Evolutionary conservation across 345 rosid genomes (phyloP).

Genomic region (Hibiscus tridactylites): DNA sequence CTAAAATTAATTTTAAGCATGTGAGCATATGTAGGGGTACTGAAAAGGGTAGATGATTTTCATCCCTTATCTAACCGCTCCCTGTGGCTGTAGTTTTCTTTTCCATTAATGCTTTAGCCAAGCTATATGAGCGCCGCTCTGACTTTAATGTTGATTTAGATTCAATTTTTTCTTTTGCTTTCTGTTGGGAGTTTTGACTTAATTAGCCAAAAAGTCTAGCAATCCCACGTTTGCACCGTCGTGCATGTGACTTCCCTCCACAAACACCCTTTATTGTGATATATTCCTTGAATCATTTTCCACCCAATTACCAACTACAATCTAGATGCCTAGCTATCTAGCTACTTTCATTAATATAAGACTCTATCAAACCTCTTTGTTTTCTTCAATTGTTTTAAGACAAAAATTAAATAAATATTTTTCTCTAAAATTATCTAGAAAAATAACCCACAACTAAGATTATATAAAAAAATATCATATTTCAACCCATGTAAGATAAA

Average conservation of each 20-base stretch:
- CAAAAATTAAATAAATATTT: too few species aligned
- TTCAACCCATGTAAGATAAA: too few species aligned
- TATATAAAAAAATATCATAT: too few species aligned
- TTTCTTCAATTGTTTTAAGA: too few species aligned
- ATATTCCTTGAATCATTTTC: neutral
- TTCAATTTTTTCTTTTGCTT: neutral
- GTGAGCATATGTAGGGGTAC: too few species aligned
- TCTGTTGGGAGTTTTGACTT: neutral
- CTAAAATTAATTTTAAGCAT: too few species aligned
- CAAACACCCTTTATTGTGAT: neutral
- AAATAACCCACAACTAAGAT: too few species aligned
- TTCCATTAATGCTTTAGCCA: neutral
- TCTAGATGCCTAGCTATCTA: neutral
- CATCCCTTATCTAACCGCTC: neutral
- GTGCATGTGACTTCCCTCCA: neutral
- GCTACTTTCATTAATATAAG: neutral
- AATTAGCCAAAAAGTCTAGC: neutral
- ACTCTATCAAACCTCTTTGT: neutral
- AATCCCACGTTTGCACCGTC: neutral
- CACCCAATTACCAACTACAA: neutral
- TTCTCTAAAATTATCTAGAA: too few species aligned
- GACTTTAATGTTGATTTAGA: neutral
- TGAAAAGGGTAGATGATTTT: too few species aligned
- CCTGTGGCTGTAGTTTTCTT: neutral
- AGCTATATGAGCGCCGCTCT: conserved; percentile 3